phyloP scores from a whole-genome alignment of 1,284 basidiomycete species.

The Coniferiporia weirii region DNA sequence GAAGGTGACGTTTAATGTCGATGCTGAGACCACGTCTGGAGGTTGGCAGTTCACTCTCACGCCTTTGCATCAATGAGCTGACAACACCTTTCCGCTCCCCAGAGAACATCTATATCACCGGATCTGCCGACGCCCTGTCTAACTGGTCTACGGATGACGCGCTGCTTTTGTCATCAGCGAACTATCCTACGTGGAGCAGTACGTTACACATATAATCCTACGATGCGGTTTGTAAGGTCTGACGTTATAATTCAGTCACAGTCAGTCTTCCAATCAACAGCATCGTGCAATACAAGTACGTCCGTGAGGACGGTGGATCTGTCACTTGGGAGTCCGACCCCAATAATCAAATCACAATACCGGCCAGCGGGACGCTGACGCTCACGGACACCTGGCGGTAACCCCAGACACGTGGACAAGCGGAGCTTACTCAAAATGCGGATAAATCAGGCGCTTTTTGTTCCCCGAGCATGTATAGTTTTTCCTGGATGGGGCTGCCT shows the following conservation, averaged over 20 bases:
- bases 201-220: conserved; percentile 7
- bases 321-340: conserved; percentile 45
- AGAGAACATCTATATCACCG: conserved; percentile 28
- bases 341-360: conserved; percentile 36
- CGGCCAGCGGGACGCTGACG: conserved; percentile 28
- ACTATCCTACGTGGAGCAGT: conserved; percentile 24
- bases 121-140: conserved; percentile 22
- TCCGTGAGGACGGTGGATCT: conserved; percentile 25
- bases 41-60: conserved; percentile 11
- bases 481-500: too few relatives aligned
- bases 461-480: background rate
- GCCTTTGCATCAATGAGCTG: background rate
- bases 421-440: background rate
- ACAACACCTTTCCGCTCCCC: conserved; percentile 9
- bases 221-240: background rate
- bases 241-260: conserved; percentile 19
- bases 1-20: conserved; percentile 23
- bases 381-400: conserved; percentile 34
- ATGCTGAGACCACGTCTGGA: conserved; percentile 24
- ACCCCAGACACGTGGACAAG: conserved; percentile 3
- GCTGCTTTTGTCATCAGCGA: conserved; percentile 19
- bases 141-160: conserved; percentile 24
- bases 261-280: conserved; percentile 25
- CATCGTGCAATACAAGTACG: conserved; percentile 30
- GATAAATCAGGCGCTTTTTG: background rate